Conservation (phyloP, 768 basidiomycete genomes). For the Russula lepida region DNA sequence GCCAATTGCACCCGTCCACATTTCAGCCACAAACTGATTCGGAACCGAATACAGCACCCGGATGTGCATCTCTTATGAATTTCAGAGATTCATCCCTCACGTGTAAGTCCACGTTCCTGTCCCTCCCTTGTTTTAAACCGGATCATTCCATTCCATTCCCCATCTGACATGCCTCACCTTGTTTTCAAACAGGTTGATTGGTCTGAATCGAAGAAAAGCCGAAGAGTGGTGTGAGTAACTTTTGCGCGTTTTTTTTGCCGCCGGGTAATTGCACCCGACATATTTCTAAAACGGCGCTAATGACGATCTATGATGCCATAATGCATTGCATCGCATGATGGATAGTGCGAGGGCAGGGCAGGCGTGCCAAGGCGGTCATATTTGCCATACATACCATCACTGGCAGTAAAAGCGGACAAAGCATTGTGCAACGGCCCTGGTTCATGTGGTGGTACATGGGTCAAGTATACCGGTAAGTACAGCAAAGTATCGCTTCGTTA, state of each 20-base stretch:
- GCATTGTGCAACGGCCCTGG: constrained; percentile 48
- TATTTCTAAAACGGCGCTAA: neutral
- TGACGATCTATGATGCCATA: neutral
- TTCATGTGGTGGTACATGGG: constrained; percentile 68
- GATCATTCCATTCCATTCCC: neutral
- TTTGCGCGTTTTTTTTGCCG: neutral
- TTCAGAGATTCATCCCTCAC: constrained; percentile 54
- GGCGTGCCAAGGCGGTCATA: constrained; percentile 47
- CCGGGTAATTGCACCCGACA: constrained; percentile 15
- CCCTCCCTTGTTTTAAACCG: constrained; percentile 7
- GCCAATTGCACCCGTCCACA: neutral
- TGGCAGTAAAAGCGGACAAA: constrained; percentile 32
- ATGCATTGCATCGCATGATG: no score
- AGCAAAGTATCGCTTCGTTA: neutral
- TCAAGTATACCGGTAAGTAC: constrained; percentile 46
- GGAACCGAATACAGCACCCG: constrained; percentile 41
- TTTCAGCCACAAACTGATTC: constrained; percentile 6
- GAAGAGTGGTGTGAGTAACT: constrained; percentile 59
- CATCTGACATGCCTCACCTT: constrained; percentile 23
- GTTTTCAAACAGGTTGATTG: constrained; percentile 18
- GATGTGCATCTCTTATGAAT: constrained; percentile 64
- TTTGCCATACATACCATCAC: constrained; percentile 49
- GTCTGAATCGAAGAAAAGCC: constrained; percentile 41
- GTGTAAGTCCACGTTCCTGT: constrained; percentile 41
- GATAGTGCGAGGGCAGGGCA: constrained; percentile 21